Evolutionary conservation across 2,329 filamentous ascomycete species (phyloP).

Genomic region (Calycina marina): DNA sequence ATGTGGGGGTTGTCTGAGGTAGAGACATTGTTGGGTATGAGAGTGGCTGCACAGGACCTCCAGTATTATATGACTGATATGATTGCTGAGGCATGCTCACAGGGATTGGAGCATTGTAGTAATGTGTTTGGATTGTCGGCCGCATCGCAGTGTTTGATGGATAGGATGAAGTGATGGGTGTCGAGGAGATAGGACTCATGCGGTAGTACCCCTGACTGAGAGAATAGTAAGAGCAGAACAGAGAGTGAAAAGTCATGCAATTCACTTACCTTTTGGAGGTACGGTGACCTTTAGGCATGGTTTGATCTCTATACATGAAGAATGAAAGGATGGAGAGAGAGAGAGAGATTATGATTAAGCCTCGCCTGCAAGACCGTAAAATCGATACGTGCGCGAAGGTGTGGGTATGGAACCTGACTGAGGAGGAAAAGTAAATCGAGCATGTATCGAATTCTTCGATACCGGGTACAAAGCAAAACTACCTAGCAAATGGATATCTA

Average conservation of each 20-base stretch:
- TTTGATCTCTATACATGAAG: constrained; percentile 3
- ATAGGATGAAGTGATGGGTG: constrained; percentile 11
- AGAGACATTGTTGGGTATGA: constrained; percentile 5
- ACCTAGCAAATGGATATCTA: neutral
- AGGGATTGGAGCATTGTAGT: neutral
- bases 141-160: constrained; percentile 7
- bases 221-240: neutral
- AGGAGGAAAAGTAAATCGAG: too few relatives aligned
- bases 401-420: too few relatives aligned
- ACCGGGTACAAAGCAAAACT: neutral
- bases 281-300: constrained; percentile 18
- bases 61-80: constrained; percentile 6
- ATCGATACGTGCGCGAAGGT: neutral
- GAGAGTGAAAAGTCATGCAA: neutral
- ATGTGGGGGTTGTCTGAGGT: constrained; percentile 2
- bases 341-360: constrained; percentile 15
- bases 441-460: neutral
- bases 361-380: constrained; percentile 11
- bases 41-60: constrained; percentile 8
- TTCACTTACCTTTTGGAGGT: constrained; percentile 9
- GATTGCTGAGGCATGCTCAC: constrained; percentile 1
- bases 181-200: constrained; percentile 12
- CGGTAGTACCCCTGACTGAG: constrained; percentile 10
- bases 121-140: constrained; percentile 1
- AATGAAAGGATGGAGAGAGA: constrained; percentile 2